Evolutionary conservation across 2,329 filamentous ascomycete species (phyloP).

Genomic region (Penicillium sp.): DNA sequence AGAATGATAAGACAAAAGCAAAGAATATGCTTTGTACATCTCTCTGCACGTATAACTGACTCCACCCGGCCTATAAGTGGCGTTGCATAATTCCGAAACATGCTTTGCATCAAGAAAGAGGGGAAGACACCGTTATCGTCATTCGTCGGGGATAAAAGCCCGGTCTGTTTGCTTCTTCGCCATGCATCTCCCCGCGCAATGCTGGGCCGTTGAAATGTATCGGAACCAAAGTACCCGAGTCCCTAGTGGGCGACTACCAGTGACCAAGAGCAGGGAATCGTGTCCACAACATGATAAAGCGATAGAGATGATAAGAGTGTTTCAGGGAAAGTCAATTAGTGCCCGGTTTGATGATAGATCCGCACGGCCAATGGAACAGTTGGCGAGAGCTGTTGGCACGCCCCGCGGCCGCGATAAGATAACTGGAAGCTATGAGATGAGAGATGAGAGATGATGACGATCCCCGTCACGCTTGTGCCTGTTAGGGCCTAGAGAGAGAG

Average conservation of each 20-base stretch:
- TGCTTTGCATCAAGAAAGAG: not conserved
- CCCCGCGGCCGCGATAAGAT: constrained; percentile 16
- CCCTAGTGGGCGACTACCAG: not conserved
- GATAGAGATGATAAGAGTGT: not conserved
- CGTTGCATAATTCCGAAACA: constrained; percentile 3
- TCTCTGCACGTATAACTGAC: not conserved
- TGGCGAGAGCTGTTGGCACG: constrained; percentile 2
- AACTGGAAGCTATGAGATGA: constrained; percentile 5
- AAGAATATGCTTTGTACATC: not conserved
- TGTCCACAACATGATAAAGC: not conserved
- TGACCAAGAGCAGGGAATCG: not conserved
- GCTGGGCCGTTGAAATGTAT: constrained; percentile 15
- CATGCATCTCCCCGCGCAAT: constrained; percentile 15
- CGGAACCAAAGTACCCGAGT: constrained; percentile 1
- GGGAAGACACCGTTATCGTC: not conserved
- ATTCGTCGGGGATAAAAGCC: not conserved
- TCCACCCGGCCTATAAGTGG: constrained; percentile 4
- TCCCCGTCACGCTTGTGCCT: not conserved
- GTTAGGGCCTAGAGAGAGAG: not conserved
- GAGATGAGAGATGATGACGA: not conserved
- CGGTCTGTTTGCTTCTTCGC: constrained; percentile 12
- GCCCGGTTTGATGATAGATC: constrained; percentile 13
- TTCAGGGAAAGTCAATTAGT: constrained; percentile 16
- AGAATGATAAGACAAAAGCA: not conserved
- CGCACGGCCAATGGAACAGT: constrained; percentile 10